These are phyloP conservation scores for Daldinia vernicosa DNA, from an alignment of 495 filamentous ascomycete species.

Conservation along the genomic window DNA sequence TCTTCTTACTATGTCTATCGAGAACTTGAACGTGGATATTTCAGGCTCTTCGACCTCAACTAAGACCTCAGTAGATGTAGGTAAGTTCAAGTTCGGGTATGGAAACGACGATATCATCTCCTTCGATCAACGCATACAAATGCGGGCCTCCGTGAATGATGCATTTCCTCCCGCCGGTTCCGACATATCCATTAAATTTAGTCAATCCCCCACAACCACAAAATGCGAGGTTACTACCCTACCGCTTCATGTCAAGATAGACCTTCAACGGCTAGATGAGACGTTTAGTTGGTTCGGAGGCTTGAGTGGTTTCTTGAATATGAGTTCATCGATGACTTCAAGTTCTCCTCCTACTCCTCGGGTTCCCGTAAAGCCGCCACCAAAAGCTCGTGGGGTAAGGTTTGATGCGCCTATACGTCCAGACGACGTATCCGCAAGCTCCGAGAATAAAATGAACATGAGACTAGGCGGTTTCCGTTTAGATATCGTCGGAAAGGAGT, in stretches of 20 bases:
- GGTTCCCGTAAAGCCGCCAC: slow-evolving; percentile 48
- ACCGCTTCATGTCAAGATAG: slow-evolving; percentile 77
- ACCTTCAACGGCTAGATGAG: slow-evolving; percentile 85
- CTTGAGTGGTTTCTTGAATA: slow-evolving; percentile 87
- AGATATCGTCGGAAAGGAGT: slow-evolving; percentile 77
- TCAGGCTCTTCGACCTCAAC: slow-evolving; percentile 44
- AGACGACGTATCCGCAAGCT: slow-evolving; percentile 54
- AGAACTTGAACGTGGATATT: slow-evolving; percentile 55
- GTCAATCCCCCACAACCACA: slow-evolving; percentile 60
- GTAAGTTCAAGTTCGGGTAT: slow-evolving; percentile 78
- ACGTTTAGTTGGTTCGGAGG: slow-evolving; percentile 90
- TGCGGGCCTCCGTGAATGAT: slow-evolving; percentile 76
- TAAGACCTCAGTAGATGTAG: slow-evolving; percentile 59
- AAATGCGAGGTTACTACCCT: slow-evolving; percentile 79
- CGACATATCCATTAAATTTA: slow-evolving; percentile 72
- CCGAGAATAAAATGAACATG: slow-evolving; percentile 74
- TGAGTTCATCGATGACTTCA: slow-evolving; percentile 84
- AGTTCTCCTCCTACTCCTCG: slow-evolving; percentile 64
- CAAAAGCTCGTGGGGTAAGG: slow-evolving; percentile 70
- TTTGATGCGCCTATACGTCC: slow-evolving; percentile 69
- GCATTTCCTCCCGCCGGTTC: slow-evolving; percentile 64
- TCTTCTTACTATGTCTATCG: slow-evolving; percentile 60
- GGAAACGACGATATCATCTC: slow-evolving; percentile 76
- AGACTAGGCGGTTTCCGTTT: slow-evolving; percentile 79
- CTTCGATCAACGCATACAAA: slow-evolving; percentile 70